Percentiles rank a stretch among this genome's conserved stretches.
Conservation (phyloP, 78 protist species). For the Dictyostelium citrinum region DNA sequence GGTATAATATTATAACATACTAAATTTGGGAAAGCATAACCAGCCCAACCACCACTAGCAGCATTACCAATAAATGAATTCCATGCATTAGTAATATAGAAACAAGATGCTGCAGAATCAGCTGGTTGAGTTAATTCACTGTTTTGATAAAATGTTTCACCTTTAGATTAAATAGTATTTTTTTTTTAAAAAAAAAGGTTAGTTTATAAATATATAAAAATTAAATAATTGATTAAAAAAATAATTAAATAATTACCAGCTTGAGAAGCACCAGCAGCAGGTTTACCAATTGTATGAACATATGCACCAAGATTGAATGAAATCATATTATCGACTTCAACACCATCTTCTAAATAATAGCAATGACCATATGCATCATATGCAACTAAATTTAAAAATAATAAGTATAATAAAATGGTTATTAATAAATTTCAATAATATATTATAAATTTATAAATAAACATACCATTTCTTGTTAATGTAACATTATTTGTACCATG, state of each 20-base stretch:
- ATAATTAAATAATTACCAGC: neutral
- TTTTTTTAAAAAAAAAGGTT: too few species aligned
- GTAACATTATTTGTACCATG: slow-evolving; percentile 81
- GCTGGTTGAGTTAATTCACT: slow-evolving; percentile 75
- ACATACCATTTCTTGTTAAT: slow-evolving; percentile 16
- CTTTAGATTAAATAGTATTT: too few species aligned
- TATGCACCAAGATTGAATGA: slow-evolving; percentile 74
- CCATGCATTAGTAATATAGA: slow-evolving; percentile 85
- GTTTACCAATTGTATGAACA: slow-evolving; percentile 68
- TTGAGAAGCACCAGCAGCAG: slow-evolving; percentile 67
- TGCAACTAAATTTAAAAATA: slow-evolving; percentile 25
- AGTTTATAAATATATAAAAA: too few species aligned
- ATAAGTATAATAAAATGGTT: too few species aligned
- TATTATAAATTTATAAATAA: neutral
- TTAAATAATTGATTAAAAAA: too few species aligned
- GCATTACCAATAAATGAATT: slow-evolving; percentile 81
- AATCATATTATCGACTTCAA: slow-evolving; percentile 75
- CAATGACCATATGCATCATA: slow-evolving; percentile 83
- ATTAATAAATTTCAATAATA: too few species aligned
- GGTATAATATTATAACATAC: neutral
- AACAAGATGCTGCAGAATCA: slow-evolving; percentile 80
- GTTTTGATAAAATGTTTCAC: slow-evolving; percentile 39
- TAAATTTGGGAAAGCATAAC: slow-evolving; percentile 81
- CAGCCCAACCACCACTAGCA: slow-evolving; percentile 61
- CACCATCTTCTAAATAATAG: slow-evolving; percentile 85